A percentile compares a stretch with the other conserved stretches of the same genome.
phyloP scores from a whole-genome alignment of 305 asterid genomes.

The Solanum hybrid region DNA sequence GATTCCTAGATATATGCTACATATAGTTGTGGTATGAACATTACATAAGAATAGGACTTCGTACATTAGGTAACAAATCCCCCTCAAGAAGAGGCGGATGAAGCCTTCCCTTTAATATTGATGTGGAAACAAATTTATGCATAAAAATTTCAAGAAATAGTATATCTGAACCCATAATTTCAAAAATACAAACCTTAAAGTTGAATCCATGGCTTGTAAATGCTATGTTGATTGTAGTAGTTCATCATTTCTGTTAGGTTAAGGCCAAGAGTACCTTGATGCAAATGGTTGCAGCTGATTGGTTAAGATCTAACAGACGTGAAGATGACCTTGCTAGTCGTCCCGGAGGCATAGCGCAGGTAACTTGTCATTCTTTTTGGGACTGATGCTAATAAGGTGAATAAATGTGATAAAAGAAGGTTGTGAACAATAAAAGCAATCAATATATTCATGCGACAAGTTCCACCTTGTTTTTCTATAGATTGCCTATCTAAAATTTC shows the following conservation, averaged over 20 bases:
- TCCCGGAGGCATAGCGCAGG: slow-evolving; percentile 74
- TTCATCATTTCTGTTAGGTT: slow-evolving; percentile 31
- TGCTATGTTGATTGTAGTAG: neutral
- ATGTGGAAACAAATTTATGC: neutral
- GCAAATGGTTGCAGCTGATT: slow-evolving; percentile 82
- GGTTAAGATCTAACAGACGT: slow-evolving; percentile 64
- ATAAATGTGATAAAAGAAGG: neutral
- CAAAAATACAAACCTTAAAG: neutral
- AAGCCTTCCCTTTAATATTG: neutral
- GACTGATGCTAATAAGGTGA: neutral
- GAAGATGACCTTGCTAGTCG: slow-evolving; percentile 77
- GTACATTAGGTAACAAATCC: neutral
- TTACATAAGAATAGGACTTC: neutral
- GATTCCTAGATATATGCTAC: neutral
- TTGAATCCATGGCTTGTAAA: neutral
- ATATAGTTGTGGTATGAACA: neutral
- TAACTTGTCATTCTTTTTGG: slow-evolving; percentile 1
- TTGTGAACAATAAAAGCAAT: neutral
- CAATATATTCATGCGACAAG: neutral
- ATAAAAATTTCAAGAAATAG: neutral
- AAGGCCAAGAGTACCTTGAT: slow-evolving; percentile 64
- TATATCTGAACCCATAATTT: neutral
- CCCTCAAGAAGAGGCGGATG: neutral
- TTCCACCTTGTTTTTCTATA: neutral
- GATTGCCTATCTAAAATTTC: neutral